phyloP scores from a whole-genome alignment of 306 rosid genomes.

The Pyrus betulifolia region DNA sequence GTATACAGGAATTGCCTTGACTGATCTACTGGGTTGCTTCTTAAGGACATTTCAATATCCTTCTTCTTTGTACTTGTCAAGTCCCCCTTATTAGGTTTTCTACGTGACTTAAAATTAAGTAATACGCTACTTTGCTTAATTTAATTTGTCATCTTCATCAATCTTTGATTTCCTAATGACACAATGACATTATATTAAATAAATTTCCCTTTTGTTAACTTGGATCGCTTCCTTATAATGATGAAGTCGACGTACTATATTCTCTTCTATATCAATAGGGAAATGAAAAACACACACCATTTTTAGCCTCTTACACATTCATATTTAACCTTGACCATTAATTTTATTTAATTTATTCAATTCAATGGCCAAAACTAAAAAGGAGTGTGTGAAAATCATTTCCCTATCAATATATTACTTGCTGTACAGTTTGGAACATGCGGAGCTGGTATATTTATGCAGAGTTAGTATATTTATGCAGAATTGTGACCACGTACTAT shows the following conservation, averaged over 20 bases:
- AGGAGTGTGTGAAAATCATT: no score
- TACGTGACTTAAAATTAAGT: slow-evolving; percentile 21
- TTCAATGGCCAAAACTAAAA: no score
- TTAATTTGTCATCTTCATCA: slow-evolving; percentile 14
- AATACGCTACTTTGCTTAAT: slow-evolving; percentile 7
- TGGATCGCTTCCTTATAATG: not conserved
- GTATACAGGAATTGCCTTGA: slow-evolving; percentile 20
- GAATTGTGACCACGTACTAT: not conserved
- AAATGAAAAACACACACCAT: no score
- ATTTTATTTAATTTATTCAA: no score
- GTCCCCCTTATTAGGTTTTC: slow-evolving; percentile 10
- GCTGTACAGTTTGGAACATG: not conserved
- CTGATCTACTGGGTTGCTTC: slow-evolving; percentile 17
- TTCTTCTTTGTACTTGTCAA: slow-evolving; percentile 19
- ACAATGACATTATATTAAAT: not conserved
- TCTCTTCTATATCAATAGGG: not conserved
- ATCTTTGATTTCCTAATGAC: not conserved
- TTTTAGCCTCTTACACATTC: no score
- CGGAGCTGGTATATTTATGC: not conserved
- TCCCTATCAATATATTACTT: not conserved
- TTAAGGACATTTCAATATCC: slow-evolving; percentile 22
- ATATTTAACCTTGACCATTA: no score
- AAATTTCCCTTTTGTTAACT: not conserved
- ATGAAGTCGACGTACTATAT: no score
- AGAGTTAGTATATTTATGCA: not conserved